Conservation (phyloP, 495 filamentous ascomycete species). For the Neurospora sp. region DNA sequence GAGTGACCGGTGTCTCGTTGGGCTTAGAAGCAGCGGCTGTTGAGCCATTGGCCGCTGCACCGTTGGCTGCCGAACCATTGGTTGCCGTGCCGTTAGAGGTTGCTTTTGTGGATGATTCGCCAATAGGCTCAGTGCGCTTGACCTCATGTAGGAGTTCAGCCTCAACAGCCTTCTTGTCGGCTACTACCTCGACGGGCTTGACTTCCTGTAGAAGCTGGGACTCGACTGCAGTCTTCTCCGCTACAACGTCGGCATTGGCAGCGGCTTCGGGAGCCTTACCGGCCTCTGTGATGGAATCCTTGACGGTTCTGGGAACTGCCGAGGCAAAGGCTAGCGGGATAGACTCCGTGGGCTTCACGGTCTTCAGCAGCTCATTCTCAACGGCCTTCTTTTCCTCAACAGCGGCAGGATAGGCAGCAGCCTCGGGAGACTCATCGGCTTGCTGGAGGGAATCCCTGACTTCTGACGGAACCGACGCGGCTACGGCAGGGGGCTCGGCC, state of each 20-base stretch:
- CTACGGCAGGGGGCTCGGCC: constrained; percentile 18
- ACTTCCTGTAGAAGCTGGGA: constrained; percentile 49
- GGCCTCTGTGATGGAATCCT: constrained; percentile 61
- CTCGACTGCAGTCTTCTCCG: constrained; percentile 74
- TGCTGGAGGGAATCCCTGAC: constrained; percentile 64
- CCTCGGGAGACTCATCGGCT: constrained; percentile 57
- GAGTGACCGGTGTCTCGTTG: not conserved
- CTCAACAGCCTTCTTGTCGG: constrained; percentile 69
- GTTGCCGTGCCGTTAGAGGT: not conserved
- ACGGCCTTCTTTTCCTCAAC: constrained; percentile 74
- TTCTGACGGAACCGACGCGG: constrained; percentile 52
- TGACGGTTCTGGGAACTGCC: constrained; percentile 61
- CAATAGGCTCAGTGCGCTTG: constrained; percentile 8
- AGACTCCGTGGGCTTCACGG: constrained; percentile 35
- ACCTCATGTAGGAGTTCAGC: constrained; percentile 40
- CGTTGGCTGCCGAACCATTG: not conserved
- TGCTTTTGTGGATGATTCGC: constrained; percentile 13
- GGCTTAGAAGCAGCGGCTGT: constrained; percentile 1
- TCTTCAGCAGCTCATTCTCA: constrained; percentile 55
- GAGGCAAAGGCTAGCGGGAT: constrained; percentile 37
- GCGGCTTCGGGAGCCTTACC: constrained; percentile 60
- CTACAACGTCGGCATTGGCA: constrained; percentile 53
- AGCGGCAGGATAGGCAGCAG: constrained; percentile 53
- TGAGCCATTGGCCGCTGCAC: not conserved
- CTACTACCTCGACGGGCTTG: constrained; percentile 43